Evolutionary conservation across 257 asterid genomes (phyloP), one percentile per base, ranked within the genome.

Genomic region (Solanum bulbocastanum): DNA sequence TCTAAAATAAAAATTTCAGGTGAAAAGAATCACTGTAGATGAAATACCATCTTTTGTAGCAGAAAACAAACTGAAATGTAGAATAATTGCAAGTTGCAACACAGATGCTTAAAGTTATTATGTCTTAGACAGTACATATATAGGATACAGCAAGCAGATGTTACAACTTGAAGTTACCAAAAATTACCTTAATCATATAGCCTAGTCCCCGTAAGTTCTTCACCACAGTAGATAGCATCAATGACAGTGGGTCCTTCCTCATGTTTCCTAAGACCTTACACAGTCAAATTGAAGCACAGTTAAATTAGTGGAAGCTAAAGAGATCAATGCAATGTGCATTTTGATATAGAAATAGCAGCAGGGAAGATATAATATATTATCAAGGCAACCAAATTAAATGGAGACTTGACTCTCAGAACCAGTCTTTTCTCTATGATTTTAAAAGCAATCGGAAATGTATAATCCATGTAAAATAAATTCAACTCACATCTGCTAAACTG

Each of bases 181-280:
- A 89, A 87, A 84, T 56, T 91, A 97, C 99, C 99, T 97, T 94
- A 69, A 97, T 87, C 90, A 90, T 85, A 90, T 97, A 97, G 83
- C 99, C 98, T 46, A 96, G 93, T 68, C 87, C 93, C 91, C 93
- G 91, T 86, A 97, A 93, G 88, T 91, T 93, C 94, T 93, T 94
- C 93, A 93, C 91, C 88, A 97, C 96, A 74, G 98, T 93, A 92
- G 91, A 94, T 33, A 97, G 91, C 98, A 95, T 93, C 93, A 97
- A 89, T 16, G 98, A 90, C 37, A 94, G 90, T 46, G 98, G 94
- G 91, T 97, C 96, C 91, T 94, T 94, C 92, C 92, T 90, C 99
- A 95, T 90, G 95, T 91, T 94, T 87, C 98, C 98, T 92, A 97
- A 89, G 93, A 97, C 95, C 99, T 96, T 89, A 88, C 91, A 32